Evolutionary conservation across 305 asterid species (phyloP).

Genomic region (Withania somnifera): DNA sequence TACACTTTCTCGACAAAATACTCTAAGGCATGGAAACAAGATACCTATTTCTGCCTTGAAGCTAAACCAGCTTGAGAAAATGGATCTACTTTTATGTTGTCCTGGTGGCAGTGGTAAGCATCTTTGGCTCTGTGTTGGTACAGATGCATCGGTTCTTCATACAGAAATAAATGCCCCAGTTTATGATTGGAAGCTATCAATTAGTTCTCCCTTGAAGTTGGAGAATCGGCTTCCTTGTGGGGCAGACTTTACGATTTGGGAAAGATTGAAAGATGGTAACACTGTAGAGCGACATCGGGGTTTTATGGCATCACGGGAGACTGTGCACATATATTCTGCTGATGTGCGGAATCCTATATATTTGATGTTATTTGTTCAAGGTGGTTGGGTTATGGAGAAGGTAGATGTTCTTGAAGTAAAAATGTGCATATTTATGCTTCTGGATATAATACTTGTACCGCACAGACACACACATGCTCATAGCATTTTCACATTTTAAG

Average conservation of each 20-base stretch:
- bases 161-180: constrained; percentile 85
- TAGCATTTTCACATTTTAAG: not conserved
- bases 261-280: constrained; percentile 67
- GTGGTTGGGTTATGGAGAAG: constrained; percentile 98
- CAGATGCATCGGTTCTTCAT: constrained; percentile 92
- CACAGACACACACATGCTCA: not conserved
- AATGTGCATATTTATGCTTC: constrained; percentile 6
- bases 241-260: constrained; percentile 70
- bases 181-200: constrained; percentile 94
- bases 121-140: constrained; percentile 81
- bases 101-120: constrained; percentile 60
- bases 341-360: constrained; percentile 82
- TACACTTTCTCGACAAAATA: constrained; percentile 56
- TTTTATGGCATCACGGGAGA: constrained; percentile 69
- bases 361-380: constrained; percentile 52
- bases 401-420: constrained; percentile 24
- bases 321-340: constrained; percentile 76
- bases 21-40: constrained; percentile 45
- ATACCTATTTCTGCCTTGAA: constrained; percentile 51
- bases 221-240: constrained; percentile 96
- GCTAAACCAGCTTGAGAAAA: constrained; percentile 86
- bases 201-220: constrained; percentile 80
- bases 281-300: constrained; percentile 73
- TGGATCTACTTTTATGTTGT: constrained; percentile 82
- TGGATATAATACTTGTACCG: not conserved